These are phyloP conservation scores for Ophiobolus disseminans DNA, from an alignment of 2,329 filamentous ascomycete genomes.

Conservation along the genomic window DNA sequence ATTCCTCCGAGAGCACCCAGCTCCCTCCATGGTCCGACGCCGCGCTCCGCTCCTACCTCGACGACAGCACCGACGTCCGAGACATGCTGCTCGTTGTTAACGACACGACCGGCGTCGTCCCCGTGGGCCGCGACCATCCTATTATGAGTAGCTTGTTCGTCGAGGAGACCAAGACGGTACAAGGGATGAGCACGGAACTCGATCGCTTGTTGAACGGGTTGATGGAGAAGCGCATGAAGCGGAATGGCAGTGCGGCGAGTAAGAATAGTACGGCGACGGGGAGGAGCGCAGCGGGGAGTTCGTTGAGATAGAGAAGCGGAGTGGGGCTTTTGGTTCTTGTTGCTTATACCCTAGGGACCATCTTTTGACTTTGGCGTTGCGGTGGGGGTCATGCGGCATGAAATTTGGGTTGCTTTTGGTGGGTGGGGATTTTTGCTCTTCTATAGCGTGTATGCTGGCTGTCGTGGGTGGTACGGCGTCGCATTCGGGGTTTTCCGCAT, in stretches of 20 bases:
- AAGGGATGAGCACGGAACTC: constrained; percentile 87
- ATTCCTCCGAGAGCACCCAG: constrained; percentile 55
- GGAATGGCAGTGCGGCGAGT: constrained; percentile 17
- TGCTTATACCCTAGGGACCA: no score
- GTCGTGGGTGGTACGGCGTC: no score
- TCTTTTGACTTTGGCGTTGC: no score
- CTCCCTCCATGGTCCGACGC: constrained; percentile 84
- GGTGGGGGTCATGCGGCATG: no score
- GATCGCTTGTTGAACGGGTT: constrained; percentile 87
- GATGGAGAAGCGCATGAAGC: constrained; percentile 61
- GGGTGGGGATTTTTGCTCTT: no score
- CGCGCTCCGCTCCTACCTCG: constrained; percentile 85
- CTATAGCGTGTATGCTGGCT: no score
- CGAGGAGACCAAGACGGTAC: constrained; percentile 84
- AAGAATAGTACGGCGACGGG: constrained; percentile 5
- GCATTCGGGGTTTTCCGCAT: no score
- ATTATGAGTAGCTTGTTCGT: constrained; percentile 80
- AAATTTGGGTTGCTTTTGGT: no score
- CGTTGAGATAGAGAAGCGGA: no score
- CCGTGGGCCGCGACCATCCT: constrained; percentile 84
- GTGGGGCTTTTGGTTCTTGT: no score
- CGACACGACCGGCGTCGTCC: constrained; percentile 83
- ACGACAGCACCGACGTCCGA: constrained; percentile 85
- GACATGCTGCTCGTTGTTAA: constrained; percentile 92
- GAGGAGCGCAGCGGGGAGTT: neutral